These are phyloP conservation scores for Fusarium torreyae DNA, from an alignment of 2,329 filamentous ascomycete species.

Conservation along the genomic window DNA sequence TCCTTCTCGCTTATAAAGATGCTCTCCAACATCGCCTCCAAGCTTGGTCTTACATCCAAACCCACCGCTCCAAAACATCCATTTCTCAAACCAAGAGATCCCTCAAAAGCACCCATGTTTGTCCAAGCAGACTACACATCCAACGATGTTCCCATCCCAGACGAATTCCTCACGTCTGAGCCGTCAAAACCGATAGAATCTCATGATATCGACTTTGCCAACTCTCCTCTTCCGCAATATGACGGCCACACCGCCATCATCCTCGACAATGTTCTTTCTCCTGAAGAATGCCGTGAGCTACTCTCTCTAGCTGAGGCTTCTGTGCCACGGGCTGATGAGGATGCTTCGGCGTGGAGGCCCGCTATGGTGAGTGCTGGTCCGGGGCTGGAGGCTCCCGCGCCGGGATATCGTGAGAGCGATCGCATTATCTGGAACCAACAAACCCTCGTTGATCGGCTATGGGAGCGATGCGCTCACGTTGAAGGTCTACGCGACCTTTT, in stretches of 20 bases:
- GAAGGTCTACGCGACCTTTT: constrained; percentile 61
- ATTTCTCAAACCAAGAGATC: constrained; percentile 11
- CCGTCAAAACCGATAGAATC: constrained; percentile 60
- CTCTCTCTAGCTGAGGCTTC: constrained; percentile 67
- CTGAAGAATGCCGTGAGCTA: constrained; percentile 72
- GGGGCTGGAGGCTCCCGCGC: constrained; percentile 68
- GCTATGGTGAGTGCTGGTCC: constrained; percentile 78
- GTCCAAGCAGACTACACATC: constrained; percentile 49
- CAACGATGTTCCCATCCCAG: constrained; percentile 56
- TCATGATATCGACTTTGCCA: constrained; percentile 66
- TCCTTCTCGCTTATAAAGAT: constrained; percentile 24
- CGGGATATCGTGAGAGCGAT: constrained; percentile 77
- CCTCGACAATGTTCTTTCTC: constrained; percentile 71
- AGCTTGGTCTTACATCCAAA: constrained; percentile 38
- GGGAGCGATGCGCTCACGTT: constrained; percentile 68
- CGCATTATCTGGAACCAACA: constrained; percentile 82
- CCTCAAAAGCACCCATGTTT: constrained; percentile 8
- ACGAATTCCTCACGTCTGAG: constrained; percentile 60
- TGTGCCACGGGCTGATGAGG: constrained; percentile 51
- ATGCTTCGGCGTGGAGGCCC: constrained; percentile 69
- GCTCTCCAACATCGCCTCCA: constrained; percentile 45
- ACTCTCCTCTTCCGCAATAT: constrained; percentile 66
- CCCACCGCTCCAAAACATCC: not conserved
- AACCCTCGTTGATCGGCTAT: constrained; percentile 73
- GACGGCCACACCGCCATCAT: constrained; percentile 68